Conservation (phyloP, 129 eudicot genomes). For the Escallonia herrerae region DNA sequence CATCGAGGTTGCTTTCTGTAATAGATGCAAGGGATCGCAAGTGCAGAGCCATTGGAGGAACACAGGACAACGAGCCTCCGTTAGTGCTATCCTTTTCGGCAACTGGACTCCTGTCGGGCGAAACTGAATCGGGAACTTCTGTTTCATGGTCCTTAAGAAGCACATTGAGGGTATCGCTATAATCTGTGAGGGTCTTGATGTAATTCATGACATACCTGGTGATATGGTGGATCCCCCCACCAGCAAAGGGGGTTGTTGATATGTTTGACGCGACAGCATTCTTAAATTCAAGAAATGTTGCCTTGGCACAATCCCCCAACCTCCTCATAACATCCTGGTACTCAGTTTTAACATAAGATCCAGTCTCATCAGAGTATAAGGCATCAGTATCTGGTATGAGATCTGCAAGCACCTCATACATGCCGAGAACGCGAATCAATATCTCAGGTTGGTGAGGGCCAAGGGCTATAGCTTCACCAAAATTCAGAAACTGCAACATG, state of each 20-base stretch:
- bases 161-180: constrained; percentile 43
- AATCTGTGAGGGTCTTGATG: constrained; percentile 51
- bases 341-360: constrained; percentile 44
- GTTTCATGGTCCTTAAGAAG: constrained; percentile 48
- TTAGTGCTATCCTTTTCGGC: constrained; percentile 26
- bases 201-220: constrained; percentile 91
- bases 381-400: constrained; percentile 55
- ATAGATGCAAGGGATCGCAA: constrained; percentile 52
- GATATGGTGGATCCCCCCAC: constrained; percentile 90
- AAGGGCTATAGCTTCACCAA: constrained; percentile 77
- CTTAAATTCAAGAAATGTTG: constrained; percentile 78
- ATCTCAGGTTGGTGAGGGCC: constrained; percentile 89
- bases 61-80: constrained; percentile 9
- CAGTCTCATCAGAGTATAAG: constrained; percentile 46
- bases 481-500: constrained; percentile 71
- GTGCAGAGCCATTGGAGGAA: constrained; percentile 51
- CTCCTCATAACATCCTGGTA: constrained; percentile 42
- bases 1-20: constrained; percentile 64
- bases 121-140: constrained; percentile 28
- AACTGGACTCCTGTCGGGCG: constrained; percentile 41
- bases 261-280: constrained; percentile 61
- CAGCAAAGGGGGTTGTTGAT: constrained; percentile 62
- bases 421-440: constrained; percentile 71
- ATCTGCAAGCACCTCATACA: constrained; percentile 71
- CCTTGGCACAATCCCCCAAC: constrained; percentile 65